phyloP scores from a whole-genome alignment of 2,329 filamentous ascomycete species.

The Fusarium papillatum region DNA sequence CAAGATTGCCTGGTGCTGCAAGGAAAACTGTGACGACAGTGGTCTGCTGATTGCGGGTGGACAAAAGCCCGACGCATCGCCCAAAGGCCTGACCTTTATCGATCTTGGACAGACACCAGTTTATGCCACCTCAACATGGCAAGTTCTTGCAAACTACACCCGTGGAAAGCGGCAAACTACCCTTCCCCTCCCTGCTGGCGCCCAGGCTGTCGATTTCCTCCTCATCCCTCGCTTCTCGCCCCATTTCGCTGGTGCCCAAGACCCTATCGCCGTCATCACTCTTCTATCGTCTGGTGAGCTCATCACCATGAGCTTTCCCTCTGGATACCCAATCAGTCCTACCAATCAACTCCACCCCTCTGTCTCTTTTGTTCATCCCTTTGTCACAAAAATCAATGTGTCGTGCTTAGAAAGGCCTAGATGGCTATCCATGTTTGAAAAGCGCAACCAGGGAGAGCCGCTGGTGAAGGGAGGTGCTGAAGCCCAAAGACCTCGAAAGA shows the following conservation, averaged over 20 bases:
- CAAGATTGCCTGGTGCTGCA: slow-evolving; percentile 92
- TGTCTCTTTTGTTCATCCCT: slow-evolving; percentile 90
- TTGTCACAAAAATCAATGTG: slow-evolving; percentile 81
- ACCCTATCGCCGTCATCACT: slow-evolving; percentile 88
- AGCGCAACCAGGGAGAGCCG: slow-evolving; percentile 81
- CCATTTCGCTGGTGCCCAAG: slow-evolving; percentile 88
- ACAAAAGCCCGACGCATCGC: slow-evolving; percentile 72
- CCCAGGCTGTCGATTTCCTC: slow-evolving; percentile 84
- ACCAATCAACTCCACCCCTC: slow-evolving; percentile 94
- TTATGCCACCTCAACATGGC: slow-evolving; percentile 94
- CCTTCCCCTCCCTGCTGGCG: slow-evolving; percentile 82
- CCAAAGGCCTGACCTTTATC: slow-evolving; percentile 87
- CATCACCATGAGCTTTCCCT: slow-evolving; percentile 91
- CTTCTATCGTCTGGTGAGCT: slow-evolving; percentile 90
- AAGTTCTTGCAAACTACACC: slow-evolving; percentile 83
- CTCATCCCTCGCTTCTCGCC: slow-evolving; percentile 87
- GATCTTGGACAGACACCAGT: slow-evolving; percentile 91
- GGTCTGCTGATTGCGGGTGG: slow-evolving; percentile 90
- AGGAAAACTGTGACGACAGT: slow-evolving; percentile 93
- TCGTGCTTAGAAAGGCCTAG: slow-evolving; percentile 81
- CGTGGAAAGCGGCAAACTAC: slow-evolving; percentile 80
- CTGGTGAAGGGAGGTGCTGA: slow-evolving; percentile 86
- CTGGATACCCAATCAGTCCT: slow-evolving; percentile 89
- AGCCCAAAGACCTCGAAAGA: slow-evolving; percentile 76
- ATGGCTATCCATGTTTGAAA: slow-evolving; percentile 95